Base-by-base conservation (phyloP, 78 protist species). In the Dictyostelium capitatum region DNA sequence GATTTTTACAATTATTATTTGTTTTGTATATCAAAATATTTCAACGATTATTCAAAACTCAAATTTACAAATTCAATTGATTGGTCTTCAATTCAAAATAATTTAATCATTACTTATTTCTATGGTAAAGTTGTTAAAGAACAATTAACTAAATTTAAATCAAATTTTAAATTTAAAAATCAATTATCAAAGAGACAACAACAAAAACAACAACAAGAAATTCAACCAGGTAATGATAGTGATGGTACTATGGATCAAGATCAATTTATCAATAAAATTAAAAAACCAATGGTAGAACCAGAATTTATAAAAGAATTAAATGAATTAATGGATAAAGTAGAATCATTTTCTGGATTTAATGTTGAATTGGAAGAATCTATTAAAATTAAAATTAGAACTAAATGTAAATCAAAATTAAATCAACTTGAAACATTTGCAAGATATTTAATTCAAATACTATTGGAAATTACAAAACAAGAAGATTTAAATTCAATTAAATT, bases 291-390 rank as follows among this genome's bases (percentile, higher is more conserved):
- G 5, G 41, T 48, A 12, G 69, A 65, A 50, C 89, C 89, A 47
- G 89, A 82, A 48, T 67, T 74, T 10, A 64, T 82, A 11, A 82
- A 67, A 23, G 79, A 82, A 32, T 30, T 82, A 54, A 82, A 65
- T 4, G 89, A 82, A 67, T 32, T 67, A 32, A 32, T 67, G 28
- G 75, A 67, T 30, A 67, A 67, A 19, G 17, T 67, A 1, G 43
- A 32, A 32, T 14, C 75, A 32, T 67, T 67, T 14, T 11, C 41
- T 12, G 47, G 47, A 2, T 67, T 67, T 67, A 12, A 67, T 32
- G 17, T 30, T 17, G 25, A 32, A 12, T 32, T 67, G 30, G 75
- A 67, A 67, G 75, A 67, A 32, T 14, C 11, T 15, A 17, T 32
- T 28, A 32, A 67, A 41, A 67, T 67, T 67, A 67, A 67, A 67